Base-by-base conservation (phyloP, 148 eudicot species). In the Fagopyrum tataricum region DNA sequence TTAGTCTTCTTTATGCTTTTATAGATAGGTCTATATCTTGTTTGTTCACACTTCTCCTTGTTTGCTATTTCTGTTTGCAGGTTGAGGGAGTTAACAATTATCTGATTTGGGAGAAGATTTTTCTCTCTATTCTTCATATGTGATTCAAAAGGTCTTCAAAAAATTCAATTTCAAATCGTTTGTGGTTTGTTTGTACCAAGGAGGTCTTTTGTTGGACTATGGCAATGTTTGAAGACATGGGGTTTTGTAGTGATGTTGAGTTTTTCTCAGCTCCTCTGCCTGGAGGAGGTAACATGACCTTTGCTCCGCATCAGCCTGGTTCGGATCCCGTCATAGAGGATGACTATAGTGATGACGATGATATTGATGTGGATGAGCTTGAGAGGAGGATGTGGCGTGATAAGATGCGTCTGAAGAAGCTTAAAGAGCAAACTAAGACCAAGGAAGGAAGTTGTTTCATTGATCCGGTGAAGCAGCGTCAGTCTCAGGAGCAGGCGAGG, bases 331-430 rank as follows among this genome's bases (percentile, higher is more conserved):
- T 72, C 0, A 78, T 71, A 18, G 90, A 83, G 64, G 90, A 84
- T 15, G 93, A 87, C 47, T 82, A 77, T 26, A 78, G 79, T n/a
- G 93, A 89, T 64, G 90, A 87, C 7, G 90, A 87, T 11, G 93
- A 89, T 48, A 80, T 87, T 7, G 93, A 89, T 37, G 82, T 85
- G 31, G 90, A 89, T 31, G 93, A 87, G 74, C 89, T 89, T 4
- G 90, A 87, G 80, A 83, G 82, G 73, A 79, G 93, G 69, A 70
- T 89, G 81, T 89, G 90, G 89, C 80, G 85, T 75, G 87, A 89
- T 74, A 87, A 85, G 75, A 87, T 89, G 89, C 64, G 79, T 40
- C 80, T 89, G 18, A 89, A 87, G 73, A 77, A 85, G 52, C 84
- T 89, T 17, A 89, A 89, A 55, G 90, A 87, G 73, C 70, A 70